phyloP scores from a whole-genome alignment of 495 filamentous ascomycete genomes.

The Daldinia decipiens region DNA sequence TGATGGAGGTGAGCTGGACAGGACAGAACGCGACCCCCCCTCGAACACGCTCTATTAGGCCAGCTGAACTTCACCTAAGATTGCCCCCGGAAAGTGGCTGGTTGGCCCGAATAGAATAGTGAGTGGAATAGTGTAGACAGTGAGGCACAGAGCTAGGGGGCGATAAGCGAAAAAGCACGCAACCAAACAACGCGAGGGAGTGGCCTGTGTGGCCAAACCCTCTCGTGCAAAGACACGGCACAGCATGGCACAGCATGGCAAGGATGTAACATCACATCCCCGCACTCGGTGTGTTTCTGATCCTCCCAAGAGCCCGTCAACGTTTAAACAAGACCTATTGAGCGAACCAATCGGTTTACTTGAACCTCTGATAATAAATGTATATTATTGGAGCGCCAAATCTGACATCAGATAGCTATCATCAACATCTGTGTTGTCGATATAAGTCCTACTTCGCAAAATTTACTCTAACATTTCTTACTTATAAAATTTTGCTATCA shows the following conservation, averaged over 20 bases:
- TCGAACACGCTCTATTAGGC: constrained; percentile 3
- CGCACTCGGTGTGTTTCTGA: constrained; percentile 7
- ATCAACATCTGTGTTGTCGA: neutral
- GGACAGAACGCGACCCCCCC: neutral
- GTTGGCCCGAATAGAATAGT: neutral
- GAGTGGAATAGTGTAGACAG: neutral
- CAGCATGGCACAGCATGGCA: constrained; percentile 5
- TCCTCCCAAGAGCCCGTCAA: neutral
- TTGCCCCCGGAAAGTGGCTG: neutral
- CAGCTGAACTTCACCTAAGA: constrained; percentile 7
- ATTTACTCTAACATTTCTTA: neutral
- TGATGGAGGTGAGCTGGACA: constrained; percentile 1
- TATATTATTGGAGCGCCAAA: neutral
- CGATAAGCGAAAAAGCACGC: constrained; percentile 9
- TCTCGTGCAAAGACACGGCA: constrained; percentile 4
- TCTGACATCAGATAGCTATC: neutral
- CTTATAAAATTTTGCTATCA: neutral
- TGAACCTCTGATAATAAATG: neutral
- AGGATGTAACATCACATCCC: neutral
- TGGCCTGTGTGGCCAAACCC: neutral
- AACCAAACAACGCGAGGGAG: neutral
- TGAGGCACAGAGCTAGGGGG: neutral
- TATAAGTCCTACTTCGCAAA: neutral
- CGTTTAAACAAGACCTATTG: neutral
- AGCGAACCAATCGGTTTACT: neutral